Evolutionary conservation across 2,329 filamentous ascomycete genomes (phyloP), one percentile per base, ranked within the genome.

Genomic region (Beauveria medogensis): DNA sequence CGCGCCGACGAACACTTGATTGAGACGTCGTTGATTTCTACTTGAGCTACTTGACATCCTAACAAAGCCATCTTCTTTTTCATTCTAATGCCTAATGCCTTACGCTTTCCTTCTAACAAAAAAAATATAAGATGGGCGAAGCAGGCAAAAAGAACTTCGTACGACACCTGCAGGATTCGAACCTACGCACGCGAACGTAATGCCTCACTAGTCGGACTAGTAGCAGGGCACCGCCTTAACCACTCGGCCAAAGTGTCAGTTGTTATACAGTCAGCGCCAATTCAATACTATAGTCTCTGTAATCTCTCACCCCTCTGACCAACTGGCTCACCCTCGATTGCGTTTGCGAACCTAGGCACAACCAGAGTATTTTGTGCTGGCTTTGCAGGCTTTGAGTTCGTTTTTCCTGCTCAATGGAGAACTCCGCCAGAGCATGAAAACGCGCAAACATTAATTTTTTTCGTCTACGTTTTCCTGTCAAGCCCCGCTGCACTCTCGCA

Each of bases 101-200:
- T 5, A 12, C 14, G 10, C 3, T 34, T 14, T 34, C 10, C 12
- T 34, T 14, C 12, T 10, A 1, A 5, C 4, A 5, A 2, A 14
- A 34, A 34, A 34, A 14, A 34, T 24, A 14, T 5, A 0, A 4
- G 3, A 12, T 14, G 1, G 28, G 12, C 4, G 5, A 10, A 34
- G 30, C 3, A 12, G 43, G 20, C 20, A 51, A 51, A 34, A 34
- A 51, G 22, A 14, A 34, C 14, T 2, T n/a, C 12, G 4, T 28
- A 6, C 48, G 48, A 30, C 48, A 51, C 43, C 43, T 46, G 43
- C 43, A 46, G 43, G 43, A 46, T 46, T 51, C 48, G 48, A 51
- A 51, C 48, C 48, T 51, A 20, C 48, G 48, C 48, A 51, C 48
- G 48, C 48, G 48, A 51, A 51, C 48, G 48, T 51, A 51, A 51